Conservation (phyloP, 257 asterid genomes). For the Datura wrightii region DNA sequence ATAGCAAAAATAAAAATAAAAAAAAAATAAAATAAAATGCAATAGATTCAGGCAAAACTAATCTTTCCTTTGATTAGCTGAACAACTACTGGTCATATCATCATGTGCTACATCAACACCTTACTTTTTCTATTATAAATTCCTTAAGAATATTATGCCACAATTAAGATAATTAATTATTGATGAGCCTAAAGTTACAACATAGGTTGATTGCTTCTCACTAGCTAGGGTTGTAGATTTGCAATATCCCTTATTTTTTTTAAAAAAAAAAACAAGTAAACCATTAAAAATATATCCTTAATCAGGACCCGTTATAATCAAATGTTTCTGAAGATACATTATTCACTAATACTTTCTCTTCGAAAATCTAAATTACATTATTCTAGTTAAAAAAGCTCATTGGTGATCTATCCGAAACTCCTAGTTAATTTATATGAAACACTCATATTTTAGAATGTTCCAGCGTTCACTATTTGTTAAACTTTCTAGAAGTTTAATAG, state of each 20-base stretch:
- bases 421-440: no score
- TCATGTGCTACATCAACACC: not conserved
- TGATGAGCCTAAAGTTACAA: not conserved
- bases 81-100: not conserved
- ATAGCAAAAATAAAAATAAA: not conserved
- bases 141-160: not conserved
- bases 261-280: no score
- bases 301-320: no score
- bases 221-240: not conserved
- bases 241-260: not conserved
- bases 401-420: no score
- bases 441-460: no score
- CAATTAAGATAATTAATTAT: not conserved
- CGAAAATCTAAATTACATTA: no score
- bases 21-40: no score
- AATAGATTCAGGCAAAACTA: not conserved
- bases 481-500: not conserved
- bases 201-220: not conserved
- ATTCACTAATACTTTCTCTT: no score
- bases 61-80: not conserved
- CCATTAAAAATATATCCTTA: no score
- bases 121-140: not conserved
- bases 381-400: no score
- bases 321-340: no score
- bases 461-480: not conserved